A percentile compares a stretch with the other conserved stretches of the same genome.
These are phyloP conservation scores for Pythium monospermum DNA, from an alignment of 352 stramenopile genomes.

Conservation along the genomic window DNA sequence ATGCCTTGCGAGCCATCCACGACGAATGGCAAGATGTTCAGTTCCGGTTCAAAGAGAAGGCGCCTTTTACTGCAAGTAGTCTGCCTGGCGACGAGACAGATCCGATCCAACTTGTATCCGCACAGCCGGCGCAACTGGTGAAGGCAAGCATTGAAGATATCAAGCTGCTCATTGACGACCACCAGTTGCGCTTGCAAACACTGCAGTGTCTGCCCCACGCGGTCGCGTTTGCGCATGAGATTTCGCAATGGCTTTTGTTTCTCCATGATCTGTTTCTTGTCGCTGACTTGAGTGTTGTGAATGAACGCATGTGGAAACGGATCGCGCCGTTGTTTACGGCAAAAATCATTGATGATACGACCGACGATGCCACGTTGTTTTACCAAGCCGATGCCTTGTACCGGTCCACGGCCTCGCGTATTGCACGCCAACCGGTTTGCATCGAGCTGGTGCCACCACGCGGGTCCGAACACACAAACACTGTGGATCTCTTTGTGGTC, in stretches of 20 bases:
- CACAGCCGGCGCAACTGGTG: slow-evolving; percentile 8
- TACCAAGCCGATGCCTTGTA: slow-evolving; percentile 37
- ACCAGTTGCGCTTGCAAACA: slow-evolving; percentile 43
- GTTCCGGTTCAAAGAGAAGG: slow-evolving; percentile 37
- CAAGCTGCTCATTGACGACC: slow-evolving; percentile 52
- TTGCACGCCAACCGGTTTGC: slow-evolving; percentile 32
- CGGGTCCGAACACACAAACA: not conserved
- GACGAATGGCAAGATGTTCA: slow-evolving; percentile 40
- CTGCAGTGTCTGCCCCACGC: slow-evolving; percentile 45
- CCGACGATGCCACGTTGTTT: slow-evolving; percentile 44
- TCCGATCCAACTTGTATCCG: too few species aligned
- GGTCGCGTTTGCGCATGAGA: slow-evolving; percentile 36
- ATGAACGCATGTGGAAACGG: slow-evolving; percentile 45
- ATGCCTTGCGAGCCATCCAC: slow-evolving; percentile 36
- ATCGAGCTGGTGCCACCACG: slow-evolving; percentile 25
- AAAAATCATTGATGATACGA: slow-evolving; percentile 37
- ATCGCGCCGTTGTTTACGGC: slow-evolving; percentile 47
- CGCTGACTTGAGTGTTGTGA: slow-evolving; percentile 31
- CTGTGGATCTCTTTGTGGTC: not conserved
- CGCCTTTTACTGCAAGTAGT: not conserved
- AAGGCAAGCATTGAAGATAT: slow-evolving; percentile 41
- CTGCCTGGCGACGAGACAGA: not conserved
- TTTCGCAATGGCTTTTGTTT: slow-evolving; percentile 46
- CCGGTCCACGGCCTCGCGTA: slow-evolving; percentile 12
- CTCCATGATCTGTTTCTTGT: slow-evolving; percentile 32